Conservation (phyloP, 495 filamentous ascomycete genomes). For the Aspergillus hancockii region DNA sequence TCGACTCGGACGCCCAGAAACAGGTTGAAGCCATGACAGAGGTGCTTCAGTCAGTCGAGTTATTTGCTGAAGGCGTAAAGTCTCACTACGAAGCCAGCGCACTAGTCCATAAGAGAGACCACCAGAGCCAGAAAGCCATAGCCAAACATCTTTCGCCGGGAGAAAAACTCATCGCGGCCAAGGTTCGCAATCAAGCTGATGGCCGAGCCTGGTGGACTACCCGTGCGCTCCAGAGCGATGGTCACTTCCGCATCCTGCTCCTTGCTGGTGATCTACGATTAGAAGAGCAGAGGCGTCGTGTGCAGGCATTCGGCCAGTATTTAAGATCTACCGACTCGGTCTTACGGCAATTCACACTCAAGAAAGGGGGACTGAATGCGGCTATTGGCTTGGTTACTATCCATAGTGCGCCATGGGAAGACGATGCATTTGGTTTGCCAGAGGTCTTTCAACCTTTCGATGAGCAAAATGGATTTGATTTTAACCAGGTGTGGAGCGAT, state of each 20-base stretch:
- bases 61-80: constrained; percentile 41
- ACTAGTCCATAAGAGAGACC: constrained; percentile 30
- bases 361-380: constrained; percentile 33
- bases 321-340: constrained; percentile 28
- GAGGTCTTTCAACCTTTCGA: constrained; percentile 56
- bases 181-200: constrained; percentile 57
- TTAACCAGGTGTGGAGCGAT: constrained; percentile 66
- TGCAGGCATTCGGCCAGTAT: constrained; percentile 44
- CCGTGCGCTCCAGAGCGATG: constrained; percentile 46
- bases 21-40: constrained; percentile 30
- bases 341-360: constrained; percentile 42
- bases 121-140: constrained; percentile 20
- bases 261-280: constrained; percentile 59
- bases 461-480: constrained; percentile 57
- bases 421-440: constrained; percentile 59
- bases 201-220: constrained; percentile 53
- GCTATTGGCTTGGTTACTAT: constrained; percentile 59
- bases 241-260: constrained; percentile 60
- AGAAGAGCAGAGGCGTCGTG: constrained; percentile 39
- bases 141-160: constrained; percentile 46
- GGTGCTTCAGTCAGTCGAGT: constrained; percentile 25
- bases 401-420: constrained; percentile 51
- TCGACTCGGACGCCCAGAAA: background rate
- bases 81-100: constrained; percentile 36
- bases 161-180: constrained; percentile 51